Base-by-base conservation (phyloP, 2,329 filamentous ascomycete genomes). In the Leptographium lundbergii region DNA sequence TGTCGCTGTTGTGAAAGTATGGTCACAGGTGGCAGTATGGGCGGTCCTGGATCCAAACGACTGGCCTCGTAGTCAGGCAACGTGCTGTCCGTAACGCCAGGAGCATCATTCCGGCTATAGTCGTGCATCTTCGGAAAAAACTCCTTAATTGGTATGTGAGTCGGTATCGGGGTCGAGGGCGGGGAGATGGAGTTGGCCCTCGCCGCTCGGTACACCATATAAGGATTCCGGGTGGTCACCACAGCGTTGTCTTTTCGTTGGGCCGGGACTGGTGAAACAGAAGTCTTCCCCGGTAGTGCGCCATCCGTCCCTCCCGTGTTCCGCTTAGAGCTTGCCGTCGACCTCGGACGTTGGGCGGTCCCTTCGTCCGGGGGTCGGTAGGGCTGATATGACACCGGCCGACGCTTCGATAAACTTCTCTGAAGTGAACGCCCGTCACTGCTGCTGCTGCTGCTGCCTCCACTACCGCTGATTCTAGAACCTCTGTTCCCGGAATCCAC, bases 351-450 rank as follows among this genome's bases (percentile, higher is more conserved):
- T 14, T 22, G 13, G 17, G n/a, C 4, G 19, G 47, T 14, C 34
- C 36, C 45, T 4, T 60, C 57, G 39, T 60, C 57, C 2, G 52
- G 9, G 6, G 61, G 57, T 1, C 60, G 59, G 54, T 63, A 61
- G 9, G 63, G 59, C 56, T 64, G 64, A 56, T 65, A 64, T 9
- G 64, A 62, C 1, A 56, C 32, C 3, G 62, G 57, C 9, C 61
- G 59, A 19, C 56, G 61, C 3, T 56, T 57, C 6, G 58, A 39
- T 4, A 52, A 57, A n/a, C 39, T 32, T 34, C 17, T 51, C 19
- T 39, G 52, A 22, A 24, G 34, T 51, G n/a, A 25, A 36, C 17
- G 54, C 13, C 29, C 42, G n/a, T 19, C 42, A 22, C 55, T 53
- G 55, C 25, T 57, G 29, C n/a, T 39, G 36, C 36, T 39, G 32